Base-by-base conservation (phyloP, 805 yeast genomes). In the Kodamaea kakaduensis region DNA sequence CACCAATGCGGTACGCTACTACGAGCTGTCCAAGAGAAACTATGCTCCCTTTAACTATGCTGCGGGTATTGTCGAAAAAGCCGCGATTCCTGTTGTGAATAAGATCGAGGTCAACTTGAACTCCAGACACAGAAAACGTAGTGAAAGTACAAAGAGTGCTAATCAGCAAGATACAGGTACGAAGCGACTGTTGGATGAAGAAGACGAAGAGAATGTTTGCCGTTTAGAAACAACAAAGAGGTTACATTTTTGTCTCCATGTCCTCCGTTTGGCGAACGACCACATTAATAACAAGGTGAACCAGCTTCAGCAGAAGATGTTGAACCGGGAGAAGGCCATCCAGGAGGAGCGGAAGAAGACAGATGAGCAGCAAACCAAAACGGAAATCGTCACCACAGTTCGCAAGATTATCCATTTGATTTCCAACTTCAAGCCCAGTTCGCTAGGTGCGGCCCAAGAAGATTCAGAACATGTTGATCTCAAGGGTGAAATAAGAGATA, bases 361-460 rank as follows among this genome's bases (percentile, higher is more conserved):
- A 3, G 45, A 30, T 24, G 32, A 15, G 32, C 61, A 58, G 36
- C 58, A 77, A 29, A 71, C 89, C 22, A 83, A 85, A 44, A 75
- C 79, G 45, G 98, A 90, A 46, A 86, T 90, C 22, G 81, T 89
- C 6, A 75, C 84, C 0, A 93, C 97, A 0, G 89, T 93, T 17
- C 85, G 86, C 55, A 90, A 87, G 53, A 87, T 88, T 31, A 88
- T 89, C 22, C 77, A 79, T 25, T 77, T 90, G 24, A 84, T 93
- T 8, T 85, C 97, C 3, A 84, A 84, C 44, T 85, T 86, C 47
- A 84, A 55, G 29, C 69, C 69, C 6, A 56, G 64, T n/a, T 48
- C 66, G 1, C 47, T 63, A 28, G 45, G 47, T 15, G 47, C 56
- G 0, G 34, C 37, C 4, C 26, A 50, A 1, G 32, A 43, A 25